These are phyloP conservation scores for Mimosa bimucronata DNA, from an alignment of 306 rosid species.

Conservation along the genomic window DNA sequence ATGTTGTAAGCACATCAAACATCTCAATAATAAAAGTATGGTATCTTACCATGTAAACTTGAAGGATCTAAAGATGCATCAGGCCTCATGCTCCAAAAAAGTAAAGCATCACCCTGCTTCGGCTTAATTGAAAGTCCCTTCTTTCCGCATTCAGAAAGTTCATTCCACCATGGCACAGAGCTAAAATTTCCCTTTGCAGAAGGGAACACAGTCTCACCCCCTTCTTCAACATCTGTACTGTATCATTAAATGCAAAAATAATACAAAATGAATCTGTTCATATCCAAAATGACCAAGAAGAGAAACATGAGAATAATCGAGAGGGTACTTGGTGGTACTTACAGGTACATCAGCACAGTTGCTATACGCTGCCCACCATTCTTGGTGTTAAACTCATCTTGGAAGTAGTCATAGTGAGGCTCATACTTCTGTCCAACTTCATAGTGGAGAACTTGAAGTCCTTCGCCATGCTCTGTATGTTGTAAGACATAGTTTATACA, in stretches of 20 bases:
- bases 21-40: constrained; percentile 10
- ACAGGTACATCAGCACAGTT: constrained; percentile 96
- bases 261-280: constrained; percentile 27
- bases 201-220: constrained; percentile 99
- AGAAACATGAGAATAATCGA: constrained; percentile 25
- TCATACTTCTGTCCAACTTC: constrained; percentile 98
- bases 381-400: constrained; percentile 76
- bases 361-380: constrained; percentile 99
- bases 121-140: constrained; percentile 93
- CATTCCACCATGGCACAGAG: constrained; percentile 95
- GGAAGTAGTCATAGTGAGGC: constrained; percentile 97
- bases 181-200: constrained; percentile 93
- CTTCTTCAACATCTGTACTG: constrained; percentile 99
- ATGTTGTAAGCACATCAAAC: constrained; percentile 12
- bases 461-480: constrained; percentile 93
- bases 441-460: constrained; percentile 97
- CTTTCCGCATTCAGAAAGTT: constrained; percentile 91
- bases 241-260: constrained; percentile 37
- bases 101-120: constrained; percentile 91
- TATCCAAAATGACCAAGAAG: constrained; percentile 24
- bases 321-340: constrained; percentile 47
- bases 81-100: constrained; percentile 99
- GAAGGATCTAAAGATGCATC: constrained; percentile 89
- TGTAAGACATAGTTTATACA: constrained; percentile 27
- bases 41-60: constrained; percentile 88